Evolutionary conservation across 352 stramenopile species (phyloP), one percentile per base, ranked within the genome.

Genomic region (Pythium guiyangense): DNA sequence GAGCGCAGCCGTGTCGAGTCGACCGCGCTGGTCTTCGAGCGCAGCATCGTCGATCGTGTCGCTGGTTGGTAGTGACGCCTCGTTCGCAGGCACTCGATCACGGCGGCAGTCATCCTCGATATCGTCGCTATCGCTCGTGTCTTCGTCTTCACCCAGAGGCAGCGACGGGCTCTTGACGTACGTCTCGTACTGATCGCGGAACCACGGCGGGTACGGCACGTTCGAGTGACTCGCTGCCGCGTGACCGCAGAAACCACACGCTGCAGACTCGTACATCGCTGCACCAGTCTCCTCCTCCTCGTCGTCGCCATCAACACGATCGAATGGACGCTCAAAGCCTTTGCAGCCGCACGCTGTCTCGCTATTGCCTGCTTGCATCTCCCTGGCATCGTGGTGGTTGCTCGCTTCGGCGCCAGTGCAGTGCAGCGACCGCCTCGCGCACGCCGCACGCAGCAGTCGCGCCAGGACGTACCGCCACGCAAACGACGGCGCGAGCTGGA

Each of bases 171-270:
- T 43, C 18, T 3, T 15, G 12, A 63, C 4, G 42, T 90, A 91
- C 49, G 74, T 80, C 51, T 87, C 81, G 62, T 86, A 88, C 47
- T 87, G 74, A 42, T 91, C 81, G 40, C 66, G 60, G 58, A 87
- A 84, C 81, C 81, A 91, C 22, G 81, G 77, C 2, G 81, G 81
- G 35, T 76, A 72, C 18, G 81, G 79, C 3, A 88, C 29, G 3
- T 64, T 50, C 6, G 20, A 37, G 39, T 91, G 81, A 0, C 15
- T 35, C 2, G 49, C 42, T 2, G 54, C 51, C 17, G 49, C 22
- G 49, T 91, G 81, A 6, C 62, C 53, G 27, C 81, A 91, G 50
- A 89, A 88, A 4, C 55, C 50, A 54, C 81, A 90, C 3, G 53
- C 25, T 88, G 67, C 40, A 85, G 67, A n/a, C n/a, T n/a, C n/a